phyloP scores from a whole-genome alignment of 495 filamentous ascomycete genomes.

The Lasiosphaeriaceae sp. region DNA sequence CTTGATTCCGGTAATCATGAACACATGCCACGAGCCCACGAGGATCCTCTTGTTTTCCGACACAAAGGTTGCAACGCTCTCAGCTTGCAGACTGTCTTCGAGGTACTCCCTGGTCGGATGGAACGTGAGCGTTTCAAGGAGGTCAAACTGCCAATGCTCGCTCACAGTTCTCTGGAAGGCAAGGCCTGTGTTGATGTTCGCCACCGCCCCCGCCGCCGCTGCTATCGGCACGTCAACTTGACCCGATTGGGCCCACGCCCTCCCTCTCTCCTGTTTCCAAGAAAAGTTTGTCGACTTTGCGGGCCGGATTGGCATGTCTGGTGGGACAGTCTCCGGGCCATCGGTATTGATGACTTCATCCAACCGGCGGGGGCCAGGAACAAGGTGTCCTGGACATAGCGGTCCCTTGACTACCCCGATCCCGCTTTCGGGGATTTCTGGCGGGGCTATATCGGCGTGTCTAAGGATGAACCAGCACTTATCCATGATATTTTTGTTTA shows the following conservation, averaged over 20 bases:
- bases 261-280: too few relatives aligned
- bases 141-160: not conserved
- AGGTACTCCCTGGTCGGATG: not conserved
- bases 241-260: too few relatives aligned
- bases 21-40: not conserved
- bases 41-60: too few relatives aligned
- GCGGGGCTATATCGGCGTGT: not conserved
- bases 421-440: not conserved
- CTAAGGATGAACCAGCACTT: conserved; percentile 6
- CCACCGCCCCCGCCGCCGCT: too few relatives aligned
- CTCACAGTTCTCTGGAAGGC: not conserved
- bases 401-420: too few relatives aligned
- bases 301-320: not conserved
- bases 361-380: not conserved
- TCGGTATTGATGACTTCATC: not conserved
- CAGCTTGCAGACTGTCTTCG: not conserved
- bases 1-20: conserved; percentile 4
- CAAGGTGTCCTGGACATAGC: too few relatives aligned
- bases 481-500: too few relatives aligned
- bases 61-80: not conserved
- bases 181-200: too few relatives aligned
- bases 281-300: not conserved
- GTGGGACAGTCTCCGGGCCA: not conserved
- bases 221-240: too few relatives aligned
- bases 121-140: not conserved